Conservation (phyloP, 192 early-diverging fungal species). For the Gryganskiella cystojenkinii region DNA sequence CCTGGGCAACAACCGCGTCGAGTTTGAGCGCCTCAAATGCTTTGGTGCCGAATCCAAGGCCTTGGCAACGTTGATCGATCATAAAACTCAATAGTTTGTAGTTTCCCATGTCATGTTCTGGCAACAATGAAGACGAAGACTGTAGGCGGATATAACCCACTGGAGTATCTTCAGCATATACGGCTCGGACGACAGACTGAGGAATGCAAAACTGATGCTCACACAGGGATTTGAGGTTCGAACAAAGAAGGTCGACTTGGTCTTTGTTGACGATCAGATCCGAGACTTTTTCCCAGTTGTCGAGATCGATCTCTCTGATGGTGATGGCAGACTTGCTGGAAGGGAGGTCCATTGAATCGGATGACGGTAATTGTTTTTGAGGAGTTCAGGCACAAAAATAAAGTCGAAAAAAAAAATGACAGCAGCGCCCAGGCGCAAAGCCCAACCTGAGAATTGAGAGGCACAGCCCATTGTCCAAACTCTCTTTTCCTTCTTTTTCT, state of each 20-base stretch:
- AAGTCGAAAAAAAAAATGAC: not conserved
- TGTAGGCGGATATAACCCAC: conserved; percentile 36
- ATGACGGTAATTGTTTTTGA: not conserved
- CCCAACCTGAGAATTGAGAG: not conserved
- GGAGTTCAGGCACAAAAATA: not conserved
- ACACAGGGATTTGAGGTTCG: conserved; percentile 42
- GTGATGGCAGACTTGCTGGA: conserved; percentile 28
- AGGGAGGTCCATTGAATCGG: conserved; percentile 21
- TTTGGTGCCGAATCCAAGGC: conserved; percentile 38
- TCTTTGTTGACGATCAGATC: conserved; percentile 35
- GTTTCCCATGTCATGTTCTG: not conserved
- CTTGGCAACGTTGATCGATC: conserved; percentile 33
- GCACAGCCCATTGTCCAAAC: conserved; percentile 7
- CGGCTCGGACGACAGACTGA: conserved; percentile 17
- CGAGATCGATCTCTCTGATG: conserved; percentile 21
- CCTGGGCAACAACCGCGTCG: not conserved
- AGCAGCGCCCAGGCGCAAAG: not conserved
- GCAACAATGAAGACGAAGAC: not conserved
- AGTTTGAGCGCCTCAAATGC: conserved; percentile 15
- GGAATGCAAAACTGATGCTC: conserved; percentile 39
- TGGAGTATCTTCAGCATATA: conserved; percentile 30
- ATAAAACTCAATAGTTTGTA: conserved; percentile 18
- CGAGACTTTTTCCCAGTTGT: conserved; percentile 26
- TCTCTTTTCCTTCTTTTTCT: not conserved
- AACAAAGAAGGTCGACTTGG: conserved; percentile 10